A percentile compares a stretch with the other conserved stretches of the same genome.
Evolutionary conservation across 805 yeast genomes (phyloP).

Genomic region (Vanderwaltozyma polyspora): DNA sequence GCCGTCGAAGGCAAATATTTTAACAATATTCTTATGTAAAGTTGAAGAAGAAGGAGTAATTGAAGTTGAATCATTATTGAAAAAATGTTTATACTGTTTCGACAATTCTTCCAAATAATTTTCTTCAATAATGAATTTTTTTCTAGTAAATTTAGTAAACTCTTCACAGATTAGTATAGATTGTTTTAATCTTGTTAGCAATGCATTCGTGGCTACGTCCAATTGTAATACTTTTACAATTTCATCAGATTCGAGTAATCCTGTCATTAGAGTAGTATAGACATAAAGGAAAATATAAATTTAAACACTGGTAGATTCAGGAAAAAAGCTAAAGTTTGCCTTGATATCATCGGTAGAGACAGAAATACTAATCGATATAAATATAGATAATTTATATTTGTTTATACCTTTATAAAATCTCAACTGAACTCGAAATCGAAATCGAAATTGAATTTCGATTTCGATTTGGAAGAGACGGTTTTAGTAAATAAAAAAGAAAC

Average conservation of each 20-base stretch:
- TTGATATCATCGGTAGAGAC: too few relatives aligned
- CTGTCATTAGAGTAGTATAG: not conserved
- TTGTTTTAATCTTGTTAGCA: slow-evolving; percentile 65
- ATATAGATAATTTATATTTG: too few relatives aligned
- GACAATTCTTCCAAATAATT: slow-evolving; percentile 65
- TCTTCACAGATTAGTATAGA: slow-evolving; percentile 77
- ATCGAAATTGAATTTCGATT: too few relatives aligned
- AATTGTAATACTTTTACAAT: slow-evolving; percentile 36
- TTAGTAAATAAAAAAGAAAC: too few relatives aligned
- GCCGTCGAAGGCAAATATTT: slow-evolving; percentile 68
- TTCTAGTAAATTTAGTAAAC: slow-evolving; percentile 64
- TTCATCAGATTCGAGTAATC: not conserved
- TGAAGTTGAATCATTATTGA: slow-evolving; percentile 9
- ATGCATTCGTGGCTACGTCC: slow-evolving; percentile 64
- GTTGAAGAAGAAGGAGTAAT: slow-evolving; percentile 25
- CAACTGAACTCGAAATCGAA: too few relatives aligned
- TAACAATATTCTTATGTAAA: slow-evolving; percentile 53
- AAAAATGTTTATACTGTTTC: slow-evolving; percentile 48
- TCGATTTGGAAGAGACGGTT: too few relatives aligned
- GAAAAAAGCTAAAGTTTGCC: too few relatives aligned
- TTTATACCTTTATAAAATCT: too few relatives aligned
- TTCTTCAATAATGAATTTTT: slow-evolving; percentile 66
- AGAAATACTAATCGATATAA: too few relatives aligned
- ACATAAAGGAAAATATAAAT: too few relatives aligned
- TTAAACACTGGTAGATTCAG: too few relatives aligned